Evolutionary conservation across 2,329 filamentous ascomycete species (phyloP).

Genomic region (Lecanosticta acicola): DNA sequence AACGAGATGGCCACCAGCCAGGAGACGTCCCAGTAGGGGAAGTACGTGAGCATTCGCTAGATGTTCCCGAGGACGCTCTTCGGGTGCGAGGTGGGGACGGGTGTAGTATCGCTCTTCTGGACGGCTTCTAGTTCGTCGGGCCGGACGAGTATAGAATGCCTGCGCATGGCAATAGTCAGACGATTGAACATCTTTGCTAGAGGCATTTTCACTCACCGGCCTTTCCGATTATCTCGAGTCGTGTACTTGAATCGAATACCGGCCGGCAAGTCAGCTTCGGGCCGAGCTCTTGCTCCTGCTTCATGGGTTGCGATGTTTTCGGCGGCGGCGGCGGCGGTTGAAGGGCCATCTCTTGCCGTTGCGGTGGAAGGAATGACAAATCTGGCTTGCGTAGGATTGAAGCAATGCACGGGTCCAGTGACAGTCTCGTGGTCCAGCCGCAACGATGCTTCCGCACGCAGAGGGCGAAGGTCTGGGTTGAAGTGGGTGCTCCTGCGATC

Average conservation of each 20-base stretch:
- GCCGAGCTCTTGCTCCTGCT: no score
- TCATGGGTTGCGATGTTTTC: no score
- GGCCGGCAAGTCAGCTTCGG: background rate
- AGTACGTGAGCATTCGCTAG: conserved; percentile 44
- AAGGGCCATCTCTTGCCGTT: background rate
- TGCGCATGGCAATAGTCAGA: background rate
- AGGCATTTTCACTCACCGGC: conserved; percentile 10
- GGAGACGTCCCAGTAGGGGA: conserved; percentile 5
- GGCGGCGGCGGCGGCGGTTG: background rate
- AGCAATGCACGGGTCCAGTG: conserved; percentile 42
- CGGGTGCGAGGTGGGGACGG: conserved; percentile 18
- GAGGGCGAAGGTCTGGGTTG: conserved; percentile 24
- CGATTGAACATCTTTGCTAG: background rate
- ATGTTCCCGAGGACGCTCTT: conserved; percentile 35
- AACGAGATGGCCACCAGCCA: conserved; percentile 47
- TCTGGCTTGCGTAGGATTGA: conserved; percentile 47
- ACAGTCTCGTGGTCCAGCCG: conserved; percentile 20
- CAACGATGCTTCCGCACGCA: conserved; percentile 22
- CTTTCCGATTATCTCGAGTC: conserved; percentile 42
- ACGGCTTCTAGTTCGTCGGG: conserved; percentile 13
- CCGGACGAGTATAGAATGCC: conserved; percentile 35
- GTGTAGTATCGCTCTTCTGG: conserved; percentile 28
- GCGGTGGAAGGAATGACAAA: conserved; percentile 21
- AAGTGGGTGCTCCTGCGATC: conserved; percentile 29
- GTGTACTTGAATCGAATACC: conserved; percentile 35